These are phyloP conservation scores for Neoascochyta sp. DNA, from an alignment of 2,329 filamentous ascomycete species.

Conservation along the genomic window DNA sequence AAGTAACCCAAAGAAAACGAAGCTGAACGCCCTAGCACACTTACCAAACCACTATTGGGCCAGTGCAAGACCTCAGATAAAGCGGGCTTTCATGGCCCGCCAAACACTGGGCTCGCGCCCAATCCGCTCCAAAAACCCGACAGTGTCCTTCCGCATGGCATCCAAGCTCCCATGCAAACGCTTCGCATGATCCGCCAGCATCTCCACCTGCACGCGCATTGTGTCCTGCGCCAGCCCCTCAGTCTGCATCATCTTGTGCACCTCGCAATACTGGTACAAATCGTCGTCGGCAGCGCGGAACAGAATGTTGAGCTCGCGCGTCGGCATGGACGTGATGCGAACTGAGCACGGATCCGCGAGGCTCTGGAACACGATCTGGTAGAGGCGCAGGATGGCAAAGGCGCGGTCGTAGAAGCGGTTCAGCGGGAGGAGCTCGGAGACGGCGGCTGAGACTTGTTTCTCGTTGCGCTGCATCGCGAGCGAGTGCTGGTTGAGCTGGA, in stretches of 20 bases:
- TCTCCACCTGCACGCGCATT: too few relatives aligned
- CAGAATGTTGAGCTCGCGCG: constrained; percentile 5
- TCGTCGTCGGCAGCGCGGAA: constrained; percentile 6
- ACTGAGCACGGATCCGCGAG: constrained; percentile 5
- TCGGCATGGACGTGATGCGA: background rate
- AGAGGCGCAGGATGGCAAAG: constrained; percentile 6
- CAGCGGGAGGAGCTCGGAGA: constrained; percentile 11
- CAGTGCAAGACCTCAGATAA: too few relatives aligned
- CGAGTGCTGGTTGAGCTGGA: background rate
- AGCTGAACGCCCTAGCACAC: too few relatives aligned
- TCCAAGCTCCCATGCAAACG: too few relatives aligned
- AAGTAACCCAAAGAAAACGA: too few relatives aligned
- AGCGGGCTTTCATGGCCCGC: too few relatives aligned
- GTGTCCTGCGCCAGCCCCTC: constrained; percentile 7
- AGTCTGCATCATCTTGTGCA: constrained; percentile 4
- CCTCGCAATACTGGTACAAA: constrained; percentile 5
- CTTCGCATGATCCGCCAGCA: too few relatives aligned
- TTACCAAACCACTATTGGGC: too few relatives aligned
- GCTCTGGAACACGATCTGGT: constrained; percentile 7
- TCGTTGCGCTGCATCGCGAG: too few relatives aligned
- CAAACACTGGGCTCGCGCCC: too few relatives aligned
- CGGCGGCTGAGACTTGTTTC: constrained; percentile 7
- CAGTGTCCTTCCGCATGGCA: too few relatives aligned
- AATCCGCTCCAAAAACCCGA: too few relatives aligned
- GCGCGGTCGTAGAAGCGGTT: constrained; percentile 6